Base-by-base conservation (phyloP, 1,284 basidiomycete genomes). In the Ceratobasidium sp. region DNA sequence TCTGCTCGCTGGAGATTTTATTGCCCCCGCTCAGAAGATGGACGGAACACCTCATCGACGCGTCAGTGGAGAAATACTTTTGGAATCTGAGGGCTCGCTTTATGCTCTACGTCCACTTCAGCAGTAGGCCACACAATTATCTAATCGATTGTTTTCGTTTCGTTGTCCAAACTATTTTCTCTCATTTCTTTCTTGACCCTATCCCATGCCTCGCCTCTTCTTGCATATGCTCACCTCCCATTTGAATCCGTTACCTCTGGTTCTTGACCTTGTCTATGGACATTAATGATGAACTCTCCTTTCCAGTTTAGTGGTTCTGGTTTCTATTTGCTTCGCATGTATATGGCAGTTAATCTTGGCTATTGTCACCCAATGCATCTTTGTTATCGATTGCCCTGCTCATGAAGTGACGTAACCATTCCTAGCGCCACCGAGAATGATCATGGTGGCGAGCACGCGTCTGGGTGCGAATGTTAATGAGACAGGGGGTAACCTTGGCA, bases 41-140 rank as follows among this genome's bases (percentile, higher is more conserved):
- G 60, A 66, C 5, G 60, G 50, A 19, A 39, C 53, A n/a, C 60
- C 60, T 16, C 19, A 53, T 25, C 49, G 60, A 7, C 60, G 60
- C 2, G 23, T 66, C 41, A 46, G 27, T 39, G 60, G 60, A 3
- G 60, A 66, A 54, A 50, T 54, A 25, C 27, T 66, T 19, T 25
- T 66, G 33, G 50, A 54, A 50, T 66, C 60, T 6, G 60, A 54
- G 21, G 60, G 60, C 21, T 66, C 50, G 25, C 50, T 66, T n/a
- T 66, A 66, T 66, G 60, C 60, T 30, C 52, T 66, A 4, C 60
- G 60, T 21, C 60, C 50, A 3, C 50, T 66, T 46, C 30, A 62
- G 13, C 44, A 50, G 19, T 23, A 9, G 30, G 19, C 33, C 33
- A 36, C 30, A n/a, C 25, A 46, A 23, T n/a, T n/a, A 58, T 46